Evolutionary conservation across 2,329 filamentous ascomycete genomes (phyloP), one percentile per base, ranked within the genome.

Genomic region (Phaeophleospora eucalypticola): DNA sequence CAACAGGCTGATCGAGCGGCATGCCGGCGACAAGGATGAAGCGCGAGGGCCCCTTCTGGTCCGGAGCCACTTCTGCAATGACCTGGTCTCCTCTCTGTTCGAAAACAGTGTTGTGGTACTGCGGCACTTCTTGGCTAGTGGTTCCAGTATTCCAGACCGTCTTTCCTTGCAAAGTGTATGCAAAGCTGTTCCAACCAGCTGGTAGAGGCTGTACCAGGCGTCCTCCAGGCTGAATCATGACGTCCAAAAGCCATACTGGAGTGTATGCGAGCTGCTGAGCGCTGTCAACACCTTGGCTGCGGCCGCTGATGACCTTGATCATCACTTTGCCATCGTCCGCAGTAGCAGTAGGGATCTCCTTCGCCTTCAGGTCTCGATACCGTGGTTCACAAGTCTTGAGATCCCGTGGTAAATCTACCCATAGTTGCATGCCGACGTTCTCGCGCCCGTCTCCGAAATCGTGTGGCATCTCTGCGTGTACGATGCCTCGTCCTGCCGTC

Each of bases 391-490:
- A 95, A 57, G 74, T 76, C 76, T 97, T 97, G 45, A 96, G 76
- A 32, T 84, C 69, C 61, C 81, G 71, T 4, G 93, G 91, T 9
- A 97, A 73, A 65, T 97, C 91, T 38, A 97, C 90, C 91, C 93
- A 97, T 17, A 97, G 77, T 73, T 97, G 93, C 71, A 97, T 80
- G 27, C 91, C 91, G 44, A 94, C 78, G 66, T 90, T 95, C 49
- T 84, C 74, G 46, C 75, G 80, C 41, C 87, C 87, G 65, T 93
- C 87, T 1, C 76, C 66, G 64, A 89, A 88, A 63, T 87, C 81
- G 45, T 81, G 79, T 8, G 91, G 91, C 89, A 97, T 96, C 51
- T 97, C 91, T 32, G 90, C 88, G 68, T 97, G 93, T 68, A 96
- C 86, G 60, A 97, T 94, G 35, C 91, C 91, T 16, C 79, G 76